Conservation (phyloP, 2,329 filamentous ascomycete species). For the Diaporthe helianthi region DNA sequence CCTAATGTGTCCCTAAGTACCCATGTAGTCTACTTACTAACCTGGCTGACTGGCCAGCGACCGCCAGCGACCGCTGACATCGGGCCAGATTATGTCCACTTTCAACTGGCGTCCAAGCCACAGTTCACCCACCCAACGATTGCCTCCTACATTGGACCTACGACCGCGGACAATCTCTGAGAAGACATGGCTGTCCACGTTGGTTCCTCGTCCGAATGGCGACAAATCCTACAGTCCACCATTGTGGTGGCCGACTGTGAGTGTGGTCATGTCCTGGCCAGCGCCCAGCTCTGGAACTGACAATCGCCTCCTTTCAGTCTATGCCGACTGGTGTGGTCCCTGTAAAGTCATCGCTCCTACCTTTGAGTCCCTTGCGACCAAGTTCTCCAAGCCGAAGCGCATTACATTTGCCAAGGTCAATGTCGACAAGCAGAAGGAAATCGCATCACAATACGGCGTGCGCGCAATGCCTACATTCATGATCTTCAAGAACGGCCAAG, state of each 20-base stretch:
- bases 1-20: no score
- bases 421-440: conserved; percentile 80
- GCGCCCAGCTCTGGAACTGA: conserved; percentile 35
- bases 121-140: background rate
- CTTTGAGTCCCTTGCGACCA: conserved; percentile 82
- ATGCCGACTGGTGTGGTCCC: conserved; percentile 93
- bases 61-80: conserved; percentile 10
- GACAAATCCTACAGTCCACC: conserved; percentile 72
- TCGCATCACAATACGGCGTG: conserved; percentile 80
- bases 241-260: conserved; percentile 88
- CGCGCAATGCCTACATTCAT: conserved; percentile 94
- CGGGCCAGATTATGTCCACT: conserved; percentile 30
- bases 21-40: no score
- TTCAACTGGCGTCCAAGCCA: background rate
- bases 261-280: conserved; percentile 43
- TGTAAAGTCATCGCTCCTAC: conserved; percentile 92
- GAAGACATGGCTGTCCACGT: conserved; percentile 62
- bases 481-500: conserved; percentile 79
- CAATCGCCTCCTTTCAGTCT: conserved; percentile 64
- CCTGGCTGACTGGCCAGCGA: background rate
- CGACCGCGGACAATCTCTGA: background rate
- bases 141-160: background rate
- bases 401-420: conserved; percentile 94
- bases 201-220: conserved; percentile 73
- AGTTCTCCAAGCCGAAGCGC: conserved; percentile 80